phyloP scores from a whole-genome alignment of 2,329 filamentous ascomycete species.

The Fusarium albidum region DNA sequence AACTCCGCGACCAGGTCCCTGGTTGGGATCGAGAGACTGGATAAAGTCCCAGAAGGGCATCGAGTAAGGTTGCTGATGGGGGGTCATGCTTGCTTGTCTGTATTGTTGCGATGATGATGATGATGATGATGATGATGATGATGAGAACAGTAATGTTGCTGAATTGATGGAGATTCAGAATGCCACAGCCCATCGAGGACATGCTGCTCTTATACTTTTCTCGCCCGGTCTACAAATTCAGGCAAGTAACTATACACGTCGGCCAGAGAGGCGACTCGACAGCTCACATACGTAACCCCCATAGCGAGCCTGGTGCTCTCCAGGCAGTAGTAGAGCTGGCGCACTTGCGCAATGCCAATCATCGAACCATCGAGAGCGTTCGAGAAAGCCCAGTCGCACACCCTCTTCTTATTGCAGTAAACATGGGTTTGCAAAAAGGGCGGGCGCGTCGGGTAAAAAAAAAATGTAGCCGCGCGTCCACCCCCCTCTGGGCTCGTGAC shows the following conservation, averaged over 20 bases:
- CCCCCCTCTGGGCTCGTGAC: slow-evolving; percentile 3
- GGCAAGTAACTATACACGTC: slow-evolving; percentile 22
- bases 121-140: background rate
- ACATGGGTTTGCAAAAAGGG: background rate
- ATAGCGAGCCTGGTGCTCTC: slow-evolving; percentile 16
- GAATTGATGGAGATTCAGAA: slow-evolving; percentile 3
- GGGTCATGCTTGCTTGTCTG: slow-evolving; percentile 34
- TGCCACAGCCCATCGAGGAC: slow-evolving; percentile 11
- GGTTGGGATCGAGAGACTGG: slow-evolving; percentile 44
- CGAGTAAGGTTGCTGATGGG: slow-evolving; percentile 34
- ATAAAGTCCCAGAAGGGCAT: slow-evolving; percentile 47
- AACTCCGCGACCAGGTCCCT: slow-evolving; percentile 46
- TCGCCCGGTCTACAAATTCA: slow-evolving; percentile 19
- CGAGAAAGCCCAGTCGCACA: slow-evolving; percentile 21
- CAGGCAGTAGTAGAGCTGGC: slow-evolving; percentile 39
- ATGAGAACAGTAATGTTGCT: background rate
- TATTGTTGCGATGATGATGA: slow-evolving; percentile 4
- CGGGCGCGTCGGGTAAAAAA: slow-evolving; percentile 13
- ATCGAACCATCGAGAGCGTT: slow-evolving; percentile 35
- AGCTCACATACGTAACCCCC: slow-evolving; percentile 27
- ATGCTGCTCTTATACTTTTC: slow-evolving; percentile 30
- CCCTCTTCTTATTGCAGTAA: background rate
- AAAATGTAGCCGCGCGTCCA: slow-evolving; percentile 37
- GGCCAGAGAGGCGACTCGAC: slow-evolving; percentile 28
- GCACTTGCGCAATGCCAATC: slow-evolving; percentile 20